A percentile compares a stretch with the other conserved stretches of the same genome.
Evolutionary conservation across 345 rosid species (phyloP).

Genomic region (Theobroma cacao): DNA sequence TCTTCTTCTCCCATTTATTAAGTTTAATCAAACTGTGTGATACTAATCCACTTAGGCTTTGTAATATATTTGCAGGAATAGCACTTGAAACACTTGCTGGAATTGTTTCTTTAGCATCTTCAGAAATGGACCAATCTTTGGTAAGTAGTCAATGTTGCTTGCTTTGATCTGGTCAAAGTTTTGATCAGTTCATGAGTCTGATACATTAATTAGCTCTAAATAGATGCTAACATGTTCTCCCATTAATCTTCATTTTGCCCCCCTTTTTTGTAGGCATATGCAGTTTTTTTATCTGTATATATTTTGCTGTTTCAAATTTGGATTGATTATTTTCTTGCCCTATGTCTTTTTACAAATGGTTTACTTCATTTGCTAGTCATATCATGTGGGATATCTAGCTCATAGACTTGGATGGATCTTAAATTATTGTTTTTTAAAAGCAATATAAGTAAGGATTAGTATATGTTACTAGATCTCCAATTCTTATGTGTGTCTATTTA

Average conservation of each 20-base stretch:
- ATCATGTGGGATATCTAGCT: not conserved
- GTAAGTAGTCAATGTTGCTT: constrained; percentile 36
- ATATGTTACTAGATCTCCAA: not conserved
- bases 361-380: not conserved
- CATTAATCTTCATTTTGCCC: not conserved
- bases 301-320: not conserved
- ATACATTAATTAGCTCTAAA: not conserved
- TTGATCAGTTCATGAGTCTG: not conserved
- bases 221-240: not conserved
- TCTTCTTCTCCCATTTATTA: constrained; percentile 3
- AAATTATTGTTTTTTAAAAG: not conserved
- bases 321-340: not conserved
- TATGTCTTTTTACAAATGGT: not conserved
- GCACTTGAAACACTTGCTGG: constrained; percentile 92
- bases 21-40: not conserved
- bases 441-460: not conserved
- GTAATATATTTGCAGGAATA: constrained; percentile 51
- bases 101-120: constrained; percentile 70
- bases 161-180: not conserved
- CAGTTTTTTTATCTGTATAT: not conserved
- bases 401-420: not conserved
- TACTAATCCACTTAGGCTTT: constrained; percentile 1
- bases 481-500: not conserved
- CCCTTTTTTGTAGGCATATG: not conserved
- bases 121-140: constrained; percentile 74